phyloP scores from a whole-genome alignment of 768 basidiomycete genomes.

The Suillus subaureus region DNA sequence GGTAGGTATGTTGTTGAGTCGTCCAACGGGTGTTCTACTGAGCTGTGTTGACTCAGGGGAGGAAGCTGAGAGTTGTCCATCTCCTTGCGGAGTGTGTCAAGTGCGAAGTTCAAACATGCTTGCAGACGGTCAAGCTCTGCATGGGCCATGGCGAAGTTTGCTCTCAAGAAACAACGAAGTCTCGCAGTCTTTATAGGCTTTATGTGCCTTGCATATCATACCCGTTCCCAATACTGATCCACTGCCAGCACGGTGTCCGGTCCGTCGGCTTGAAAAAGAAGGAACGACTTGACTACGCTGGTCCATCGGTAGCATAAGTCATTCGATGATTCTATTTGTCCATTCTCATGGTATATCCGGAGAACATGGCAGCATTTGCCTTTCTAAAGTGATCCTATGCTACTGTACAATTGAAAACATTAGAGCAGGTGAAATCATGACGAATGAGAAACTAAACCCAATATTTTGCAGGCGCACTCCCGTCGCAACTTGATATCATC shows the following conservation, averaged over 20 bases:
- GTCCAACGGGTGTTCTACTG: slow-evolving; percentile 8
- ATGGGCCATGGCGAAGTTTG: not conserved
- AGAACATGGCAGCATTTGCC: not conserved
- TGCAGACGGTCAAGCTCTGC: slow-evolving; percentile 4
- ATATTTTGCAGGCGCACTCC: not conserved
- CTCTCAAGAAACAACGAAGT: not conserved
- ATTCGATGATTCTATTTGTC: not conserved
- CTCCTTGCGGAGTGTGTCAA: slow-evolving; percentile 3
- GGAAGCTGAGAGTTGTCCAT: slow-evolving; percentile 1
- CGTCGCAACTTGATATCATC: not conserved
- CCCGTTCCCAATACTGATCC: not conserved
- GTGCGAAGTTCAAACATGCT: slow-evolving; percentile 3
- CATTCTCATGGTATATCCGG: not conserved
- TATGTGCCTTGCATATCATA: not conserved
- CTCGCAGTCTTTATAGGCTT: not conserved
- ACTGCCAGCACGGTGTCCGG: not conserved
- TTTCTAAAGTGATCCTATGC: not conserved
- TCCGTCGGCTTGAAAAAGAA: not conserved
- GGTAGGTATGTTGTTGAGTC: not conserved
- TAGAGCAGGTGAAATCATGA: not conserved
- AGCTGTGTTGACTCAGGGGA: not conserved
- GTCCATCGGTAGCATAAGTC: not conserved
- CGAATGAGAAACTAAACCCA: not conserved
- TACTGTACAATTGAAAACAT: not conserved
- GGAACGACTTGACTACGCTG: not conserved